Evolutionary conservation across 768 basidiomycete species (phyloP).

Genomic region (Mycena metata): DNA sequence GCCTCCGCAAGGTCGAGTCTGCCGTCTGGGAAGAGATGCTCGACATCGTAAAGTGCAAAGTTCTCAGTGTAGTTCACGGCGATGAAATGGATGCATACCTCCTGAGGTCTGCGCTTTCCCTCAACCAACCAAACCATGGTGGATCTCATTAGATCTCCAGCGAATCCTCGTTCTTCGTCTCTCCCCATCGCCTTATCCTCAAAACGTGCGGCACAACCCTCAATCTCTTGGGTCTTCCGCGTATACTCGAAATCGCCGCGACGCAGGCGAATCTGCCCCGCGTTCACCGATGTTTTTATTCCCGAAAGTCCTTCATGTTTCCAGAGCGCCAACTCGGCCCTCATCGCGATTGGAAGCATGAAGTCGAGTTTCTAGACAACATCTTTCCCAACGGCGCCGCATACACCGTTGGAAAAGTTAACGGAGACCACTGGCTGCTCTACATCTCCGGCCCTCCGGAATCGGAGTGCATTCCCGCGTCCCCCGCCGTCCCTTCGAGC

Average conservation of each 20-base stretch:
- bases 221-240: constrained; percentile 93
- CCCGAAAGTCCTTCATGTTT: constrained; percentile 99
- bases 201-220: constrained; percentile 99
- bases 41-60: constrained; percentile 95
- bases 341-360: constrained; percentile 93
- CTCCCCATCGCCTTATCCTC: constrained; percentile 94
- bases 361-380: constrained; percentile 91
- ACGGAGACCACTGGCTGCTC: constrained; percentile 98
- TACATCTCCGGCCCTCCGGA: constrained; percentile 82
- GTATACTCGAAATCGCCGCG: constrained; percentile 94
- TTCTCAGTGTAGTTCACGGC: constrained; percentile 91
- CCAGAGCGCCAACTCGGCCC: constrained; percentile 95
- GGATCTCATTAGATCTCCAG: constrained; percentile 58
- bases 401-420: constrained; percentile 97
- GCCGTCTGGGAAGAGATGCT: constrained; percentile 97
- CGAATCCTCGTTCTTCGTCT: constrained; percentile 97
- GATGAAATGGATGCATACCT: constrained; percentile 96
- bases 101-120: constrained; percentile 76
- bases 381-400: constrained; percentile 92
- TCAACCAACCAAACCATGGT: constrained; percentile 16
- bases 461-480: constrained; percentile 36
- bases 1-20: constrained; percentile 82
- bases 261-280: constrained; percentile 72
- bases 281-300: constrained; percentile 96
- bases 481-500: constrained; percentile 27